These are phyloP conservation scores for Leccinellum albellum DNA, from an alignment of 768 basidiomycete species.

Conservation along the genomic window DNA sequence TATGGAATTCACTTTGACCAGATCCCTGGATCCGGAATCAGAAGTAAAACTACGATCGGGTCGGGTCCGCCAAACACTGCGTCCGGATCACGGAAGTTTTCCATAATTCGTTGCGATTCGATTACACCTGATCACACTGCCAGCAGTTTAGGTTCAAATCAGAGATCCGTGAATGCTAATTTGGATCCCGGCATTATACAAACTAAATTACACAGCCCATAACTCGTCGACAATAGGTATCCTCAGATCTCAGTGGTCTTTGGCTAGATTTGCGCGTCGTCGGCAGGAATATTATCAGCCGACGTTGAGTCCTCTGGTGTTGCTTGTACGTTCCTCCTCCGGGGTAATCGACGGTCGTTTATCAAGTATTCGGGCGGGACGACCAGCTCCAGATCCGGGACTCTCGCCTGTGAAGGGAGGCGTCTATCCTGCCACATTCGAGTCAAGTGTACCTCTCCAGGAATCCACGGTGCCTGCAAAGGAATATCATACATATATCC, in stretches of 20 bases:
- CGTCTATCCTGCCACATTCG: conserved; percentile 37
- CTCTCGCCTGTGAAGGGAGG: conserved; percentile 33
- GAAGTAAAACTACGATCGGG: conserved; percentile 27
- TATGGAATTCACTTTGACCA: conserved; percentile 34
- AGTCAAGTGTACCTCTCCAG: conserved; percentile 22
- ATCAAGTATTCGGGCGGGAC: conserved; percentile 32
- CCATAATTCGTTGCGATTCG: no score
- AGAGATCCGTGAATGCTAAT: background rate
- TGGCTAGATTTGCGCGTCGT: conserved; percentile 47
- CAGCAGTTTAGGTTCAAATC: background rate
- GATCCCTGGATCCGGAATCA: conserved; percentile 59
- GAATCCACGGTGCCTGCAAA: conserved; percentile 43
- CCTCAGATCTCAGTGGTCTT: background rate
- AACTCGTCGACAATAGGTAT: background rate
- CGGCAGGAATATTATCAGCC: conserved; percentile 25
- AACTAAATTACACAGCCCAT: background rate
- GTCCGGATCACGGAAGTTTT: background rate
- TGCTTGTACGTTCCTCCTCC: background rate
- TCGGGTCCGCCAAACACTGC: background rate
- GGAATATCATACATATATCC: background rate
- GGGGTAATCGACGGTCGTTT: conserved; percentile 36
- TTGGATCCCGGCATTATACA: background rate
- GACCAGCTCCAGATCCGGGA: conserved; percentile 40
- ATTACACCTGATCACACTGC: background rate
- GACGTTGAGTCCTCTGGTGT: background rate